phyloP scores from a whole-genome alignment of 2,329 filamentous ascomycete genomes.

The Ascochyta lentis region DNA sequence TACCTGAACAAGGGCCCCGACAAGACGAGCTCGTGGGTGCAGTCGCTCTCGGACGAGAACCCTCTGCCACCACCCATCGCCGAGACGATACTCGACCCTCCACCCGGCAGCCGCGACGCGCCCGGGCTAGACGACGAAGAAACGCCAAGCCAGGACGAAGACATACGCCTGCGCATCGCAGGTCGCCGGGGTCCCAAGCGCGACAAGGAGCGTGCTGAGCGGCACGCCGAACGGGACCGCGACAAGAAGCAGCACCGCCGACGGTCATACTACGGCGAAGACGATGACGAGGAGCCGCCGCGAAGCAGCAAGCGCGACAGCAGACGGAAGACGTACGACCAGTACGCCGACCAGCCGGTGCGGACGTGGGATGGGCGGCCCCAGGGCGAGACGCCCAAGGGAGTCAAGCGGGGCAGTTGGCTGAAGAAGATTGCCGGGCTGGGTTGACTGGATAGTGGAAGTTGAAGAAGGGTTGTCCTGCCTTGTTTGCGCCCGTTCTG shows the following conservation, averaged over 20 bases:
- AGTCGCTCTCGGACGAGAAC: slow-evolving; percentile 54
- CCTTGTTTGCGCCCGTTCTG: neutral
- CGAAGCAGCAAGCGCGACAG: slow-evolving; percentile 34
- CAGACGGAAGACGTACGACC: slow-evolving; percentile 34
- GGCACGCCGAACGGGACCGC: slow-evolving; percentile 31
- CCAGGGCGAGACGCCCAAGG: slow-evolving; percentile 31
- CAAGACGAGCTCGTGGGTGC: slow-evolving; percentile 59
- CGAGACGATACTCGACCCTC: slow-evolving; percentile 56
- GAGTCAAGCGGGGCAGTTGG: slow-evolving; percentile 54
- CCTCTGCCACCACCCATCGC: slow-evolving; percentile 54
- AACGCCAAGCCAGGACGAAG: slow-evolving; percentile 48
- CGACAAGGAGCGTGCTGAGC: slow-evolving; percentile 40
- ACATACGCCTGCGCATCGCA: slow-evolving; percentile 46
- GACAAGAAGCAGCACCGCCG: slow-evolving; percentile 39
- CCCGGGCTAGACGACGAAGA: slow-evolving; percentile 44
- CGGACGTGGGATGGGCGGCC: slow-evolving; percentile 53
- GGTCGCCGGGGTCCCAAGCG: slow-evolving; percentile 38
- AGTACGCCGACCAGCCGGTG: slow-evolving; percentile 42
- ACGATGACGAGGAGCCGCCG: slow-evolving; percentile 19
- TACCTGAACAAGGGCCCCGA: slow-evolving; percentile 51
- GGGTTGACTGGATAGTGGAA: neutral
- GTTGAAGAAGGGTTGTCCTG: too few species aligned
- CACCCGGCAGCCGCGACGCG: slow-evolving; percentile 32
- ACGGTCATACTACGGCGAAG: slow-evolving; percentile 32
- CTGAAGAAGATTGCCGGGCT: slow-evolving; percentile 54